Conservation (phyloP, 345 rosid genomes). For the Linum usitatissimum region DNA sequence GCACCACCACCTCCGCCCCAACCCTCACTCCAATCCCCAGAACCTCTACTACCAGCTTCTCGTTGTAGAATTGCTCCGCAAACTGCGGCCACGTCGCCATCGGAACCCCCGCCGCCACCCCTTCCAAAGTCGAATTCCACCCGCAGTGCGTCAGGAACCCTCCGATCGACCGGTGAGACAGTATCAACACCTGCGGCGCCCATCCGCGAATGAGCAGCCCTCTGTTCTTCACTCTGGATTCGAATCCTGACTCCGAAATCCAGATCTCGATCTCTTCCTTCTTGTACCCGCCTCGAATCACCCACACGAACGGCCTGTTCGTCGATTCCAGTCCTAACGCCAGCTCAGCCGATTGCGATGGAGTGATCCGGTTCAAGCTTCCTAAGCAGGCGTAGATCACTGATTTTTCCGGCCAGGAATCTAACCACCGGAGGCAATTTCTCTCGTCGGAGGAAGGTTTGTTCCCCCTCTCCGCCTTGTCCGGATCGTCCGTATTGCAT, state of each 20-base stretch:
- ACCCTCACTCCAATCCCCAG: constrained; percentile 18
- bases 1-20: constrained; percentile 1
- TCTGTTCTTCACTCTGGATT: constrained; percentile 14
- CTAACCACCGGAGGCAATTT: not conserved
- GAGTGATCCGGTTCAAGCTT: not conserved
- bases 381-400: not conserved
- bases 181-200: constrained; percentile 33
- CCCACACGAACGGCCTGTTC: not conserved
- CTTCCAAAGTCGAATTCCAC: constrained; percentile 33
- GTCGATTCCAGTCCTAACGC: not conserved
- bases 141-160: constrained; percentile 38
- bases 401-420: not conserved
- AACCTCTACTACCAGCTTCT: constrained; percentile 23
- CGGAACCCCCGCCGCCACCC: constrained; percentile 23
- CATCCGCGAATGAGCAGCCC: constrained; percentile 19
- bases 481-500: not conserved
- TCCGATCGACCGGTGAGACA: constrained; percentile 25
- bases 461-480: constrained; percentile 3
- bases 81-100: constrained; percentile 34
- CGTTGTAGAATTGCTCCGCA: constrained; percentile 33
- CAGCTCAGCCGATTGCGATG: not conserved
- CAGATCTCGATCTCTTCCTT: not conserved
- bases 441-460: not conserved
- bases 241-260: constrained; percentile 8
- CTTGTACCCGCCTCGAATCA: too few relatives aligned